Evolutionary conservation across 164 flowering plant genomes (phyloP).

Genomic region (Liquidambar formosana): DNA sequence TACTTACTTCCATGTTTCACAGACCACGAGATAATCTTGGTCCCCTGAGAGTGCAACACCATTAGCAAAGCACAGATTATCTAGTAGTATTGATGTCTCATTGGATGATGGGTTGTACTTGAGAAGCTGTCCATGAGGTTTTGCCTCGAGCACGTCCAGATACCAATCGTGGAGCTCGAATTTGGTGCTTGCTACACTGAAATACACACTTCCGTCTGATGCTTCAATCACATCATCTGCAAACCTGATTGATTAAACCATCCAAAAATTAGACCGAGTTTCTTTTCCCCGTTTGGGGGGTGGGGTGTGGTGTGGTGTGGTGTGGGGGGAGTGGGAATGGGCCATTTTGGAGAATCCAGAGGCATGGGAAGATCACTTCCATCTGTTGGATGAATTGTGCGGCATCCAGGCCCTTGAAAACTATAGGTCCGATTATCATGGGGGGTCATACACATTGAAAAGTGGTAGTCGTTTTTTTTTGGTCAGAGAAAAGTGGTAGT

Average conservation of each 20-base stretch:
- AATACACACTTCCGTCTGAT: conserved; percentile 57
- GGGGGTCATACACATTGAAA: too few relatives aligned
- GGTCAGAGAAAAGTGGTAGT: too few relatives aligned
- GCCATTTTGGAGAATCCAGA: too few relatives aligned
- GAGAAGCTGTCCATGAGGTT: conserved; percentile 69
- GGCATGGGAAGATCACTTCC: too few relatives aligned
- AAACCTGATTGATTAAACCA: conserved; percentile 32
- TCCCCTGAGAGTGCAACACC: conserved; percentile 69
- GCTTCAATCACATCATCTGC: conserved; percentile 73
- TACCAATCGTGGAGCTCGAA: conserved; percentile 48
- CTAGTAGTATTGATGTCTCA: conserved; percentile 45
- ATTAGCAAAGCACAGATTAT: conserved; percentile 54
- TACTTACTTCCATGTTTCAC: conserved; percentile 73
- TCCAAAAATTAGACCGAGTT: too few relatives aligned
- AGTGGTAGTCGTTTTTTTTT: too few relatives aligned
- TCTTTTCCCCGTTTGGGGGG: too few relatives aligned
- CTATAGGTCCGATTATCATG: too few relatives aligned
- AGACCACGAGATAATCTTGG: conserved; percentile 58
- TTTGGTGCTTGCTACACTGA: conserved; percentile 67
- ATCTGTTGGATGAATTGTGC: too few relatives aligned
- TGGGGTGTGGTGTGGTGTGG: too few relatives aligned
- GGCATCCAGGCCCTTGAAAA: too few relatives aligned
- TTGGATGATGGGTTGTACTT: conserved; percentile 49
- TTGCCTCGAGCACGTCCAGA: conserved; percentile 63
- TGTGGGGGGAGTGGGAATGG: too few relatives aligned